A percentile compares a stretch with the other conserved stretches of the same genome.
phyloP scores from a whole-genome alignment of 1,284 basidiomycete genomes.

The Sporisorium sorghi region DNA sequence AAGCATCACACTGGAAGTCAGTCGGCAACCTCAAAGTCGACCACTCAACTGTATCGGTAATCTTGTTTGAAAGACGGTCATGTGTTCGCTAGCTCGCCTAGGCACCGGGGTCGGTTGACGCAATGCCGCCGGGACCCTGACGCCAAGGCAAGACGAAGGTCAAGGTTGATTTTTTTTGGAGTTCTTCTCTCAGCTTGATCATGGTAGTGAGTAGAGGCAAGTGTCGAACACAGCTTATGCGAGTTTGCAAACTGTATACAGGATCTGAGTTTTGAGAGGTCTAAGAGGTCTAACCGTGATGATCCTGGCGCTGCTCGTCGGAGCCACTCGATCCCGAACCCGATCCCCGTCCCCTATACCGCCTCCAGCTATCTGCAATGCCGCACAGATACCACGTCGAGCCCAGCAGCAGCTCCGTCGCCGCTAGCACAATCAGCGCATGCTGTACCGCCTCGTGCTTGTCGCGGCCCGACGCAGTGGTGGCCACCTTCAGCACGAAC shows the following conservation, averaged over 20 bases:
- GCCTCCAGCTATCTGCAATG: slow-evolving; percentile 16
- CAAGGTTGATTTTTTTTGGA: no score
- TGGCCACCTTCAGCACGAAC: slow-evolving; percentile 35
- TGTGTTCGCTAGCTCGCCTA: background rate
- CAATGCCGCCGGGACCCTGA: slow-evolving; percentile 8
- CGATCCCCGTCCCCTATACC: background rate
- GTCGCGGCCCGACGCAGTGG: slow-evolving; percentile 17
- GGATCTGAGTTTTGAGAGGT: background rate
- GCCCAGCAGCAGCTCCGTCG: slow-evolving; percentile 23
- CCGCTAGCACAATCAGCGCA: slow-evolving; percentile 27
- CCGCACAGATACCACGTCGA: slow-evolving; percentile 31
- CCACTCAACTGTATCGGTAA: slow-evolving; percentile 1
- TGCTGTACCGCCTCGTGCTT: slow-evolving; percentile 35
- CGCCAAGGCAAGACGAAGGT: background rate
- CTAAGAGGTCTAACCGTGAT: background rate
- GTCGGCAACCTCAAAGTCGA: slow-evolving; percentile 1
- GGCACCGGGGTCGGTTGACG: background rate
- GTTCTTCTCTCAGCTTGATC: no score
- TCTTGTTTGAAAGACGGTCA: background rate
- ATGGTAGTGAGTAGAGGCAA: no score
- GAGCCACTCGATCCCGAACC: background rate
- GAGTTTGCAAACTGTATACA: slow-evolving; percentile 1
- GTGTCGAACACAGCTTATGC: no score
- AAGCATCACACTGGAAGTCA: background rate
- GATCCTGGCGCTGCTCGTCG: background rate